A percentile compares a stretch with the other conserved stretches of the same genome.
These are phyloP conservation scores for Tephrocybe rancida DNA, from an alignment of 768 basidiomycete genomes.

Conservation along the genomic window DNA sequence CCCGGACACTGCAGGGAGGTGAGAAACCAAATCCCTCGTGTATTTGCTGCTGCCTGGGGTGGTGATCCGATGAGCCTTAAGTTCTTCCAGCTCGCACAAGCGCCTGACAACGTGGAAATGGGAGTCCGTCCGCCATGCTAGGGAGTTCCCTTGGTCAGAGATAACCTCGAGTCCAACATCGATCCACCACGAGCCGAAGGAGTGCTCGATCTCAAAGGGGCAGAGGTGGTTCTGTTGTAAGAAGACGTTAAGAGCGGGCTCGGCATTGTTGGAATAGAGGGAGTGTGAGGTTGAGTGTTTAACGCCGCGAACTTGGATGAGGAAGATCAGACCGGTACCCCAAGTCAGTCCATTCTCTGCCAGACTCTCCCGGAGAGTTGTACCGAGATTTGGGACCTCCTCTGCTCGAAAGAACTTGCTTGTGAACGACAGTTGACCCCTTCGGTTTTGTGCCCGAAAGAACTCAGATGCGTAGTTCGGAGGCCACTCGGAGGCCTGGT, in stretches of 20 bases:
- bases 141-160: constrained; percentile 18
- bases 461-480: not conserved
- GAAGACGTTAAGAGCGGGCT: not conserved
- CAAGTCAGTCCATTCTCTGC: not conserved
- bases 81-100: constrained; percentile 9
- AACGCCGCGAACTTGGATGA: constrained; percentile 7
- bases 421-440: not conserved
- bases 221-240: not conserved
- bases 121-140: constrained; percentile 31
- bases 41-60: constrained; percentile 21
- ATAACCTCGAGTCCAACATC: constrained; percentile 31
- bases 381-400: not conserved
- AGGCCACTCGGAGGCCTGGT: not conserved
- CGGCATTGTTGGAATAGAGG: not conserved
- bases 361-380: not conserved
- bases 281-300: constrained; percentile 6
- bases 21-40: constrained; percentile 26
- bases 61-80: constrained; percentile 23
- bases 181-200: constrained; percentile 23
- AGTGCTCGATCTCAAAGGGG: not conserved
- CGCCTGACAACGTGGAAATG: constrained; percentile 24
- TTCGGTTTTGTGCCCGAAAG: not conserved
- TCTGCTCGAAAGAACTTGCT: not conserved
- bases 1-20: constrained; percentile 30
- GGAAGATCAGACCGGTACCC: not conserved